Percentiles rank a stretch among this genome's conserved stretches.
Evolutionary conservation across 148 eudicot genomes (phyloP).

Genomic region (Camellia lanceoleosa): DNA sequence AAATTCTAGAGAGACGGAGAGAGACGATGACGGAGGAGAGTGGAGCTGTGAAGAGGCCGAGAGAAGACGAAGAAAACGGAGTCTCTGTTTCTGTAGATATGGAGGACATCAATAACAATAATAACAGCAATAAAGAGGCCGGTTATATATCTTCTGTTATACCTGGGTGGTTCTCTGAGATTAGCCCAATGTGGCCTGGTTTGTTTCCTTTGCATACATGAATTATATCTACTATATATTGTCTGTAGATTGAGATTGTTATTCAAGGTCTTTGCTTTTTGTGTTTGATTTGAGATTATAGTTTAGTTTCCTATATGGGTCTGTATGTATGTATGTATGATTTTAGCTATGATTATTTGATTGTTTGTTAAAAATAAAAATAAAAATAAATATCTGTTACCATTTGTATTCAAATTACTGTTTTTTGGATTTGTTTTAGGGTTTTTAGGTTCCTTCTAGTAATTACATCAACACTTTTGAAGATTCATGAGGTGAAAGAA

Average conservation of each 20-base stretch:
- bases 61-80: slow-evolving; percentile 31
- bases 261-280: background rate
- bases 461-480: background rate
- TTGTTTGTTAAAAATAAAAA: too few species aligned
- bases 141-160: slow-evolving; percentile 55
- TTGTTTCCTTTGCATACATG: background rate
- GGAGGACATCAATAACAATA: background rate
- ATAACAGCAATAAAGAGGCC: background rate
- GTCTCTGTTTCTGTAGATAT: slow-evolving; percentile 22
- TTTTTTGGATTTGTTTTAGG: background rate
- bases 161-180: slow-evolving; percentile 97
- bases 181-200: slow-evolving; percentile 99
- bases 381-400: too few species aligned
- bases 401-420: background rate
- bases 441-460: background rate
- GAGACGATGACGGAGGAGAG: slow-evolving; percentile 30
- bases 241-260: background rate
- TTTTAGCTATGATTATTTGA: too few species aligned
- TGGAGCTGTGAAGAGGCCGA: slow-evolving; percentile 34
- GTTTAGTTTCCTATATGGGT: background rate
- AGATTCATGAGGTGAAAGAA: background rate
- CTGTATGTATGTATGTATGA: too few species aligned
- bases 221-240: too few species aligned
- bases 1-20: background rate
- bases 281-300: background rate